Base-by-base conservation (phyloP, 148 eudicot species). In the Drosera capensis region DNA sequence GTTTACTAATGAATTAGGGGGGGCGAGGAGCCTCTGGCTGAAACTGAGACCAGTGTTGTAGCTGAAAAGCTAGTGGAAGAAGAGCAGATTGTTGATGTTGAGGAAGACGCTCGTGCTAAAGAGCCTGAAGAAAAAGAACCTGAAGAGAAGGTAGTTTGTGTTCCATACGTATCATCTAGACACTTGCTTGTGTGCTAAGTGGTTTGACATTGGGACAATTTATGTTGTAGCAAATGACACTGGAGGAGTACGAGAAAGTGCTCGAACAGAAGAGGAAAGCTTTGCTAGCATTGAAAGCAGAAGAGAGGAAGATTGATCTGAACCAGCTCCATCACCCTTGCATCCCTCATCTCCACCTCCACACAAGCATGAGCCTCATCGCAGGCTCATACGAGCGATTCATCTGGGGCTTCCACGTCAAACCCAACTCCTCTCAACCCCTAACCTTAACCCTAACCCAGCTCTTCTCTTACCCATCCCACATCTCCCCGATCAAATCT, bases 141-240 rank as follows among this genome's bases (percentile, higher is more conserved):
- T 9, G 38, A 34, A 11, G 38, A 34, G n/a, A 34, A 34, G 38
- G 38, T 34, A 15, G 38, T n/a, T n/a, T n/a, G n/a, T n/a, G n/a
- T n/a, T n/a, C n/a, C n/a, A n/a, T n/a, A n/a, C n/a, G n/a, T n/a
- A n/a, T n/a, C n/a, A n/a, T n/a, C n/a, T n/a, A n/a, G n/a, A n/a
- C n/a, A n/a, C n/a, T n/a, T n/a, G n/a, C n/a, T n/a, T n/a, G n/a
- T n/a, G n/a, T n/a, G n/a, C n/a, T n/a, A n/a, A n/a, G n/a, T n/a
- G n/a, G n/a, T n/a, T n/a, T n/a, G n/a, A n/a, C n/a, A n/a, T n/a
- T n/a, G n/a, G n/a, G n/a, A n/a, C n/a, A n/a, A n/a, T n/a, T n/a
- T n/a, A n/a, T n/a, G n/a, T n/a, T n/a, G n/a, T n/a, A n/a, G n/a
- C 88, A 86, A 62, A 86, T 86, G 96, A 86, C 96, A 5, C 82